phyloP scores from a whole-genome alignment of 2,329 filamentous ascomycete species.

The Cryphonectria carpinicola region DNA sequence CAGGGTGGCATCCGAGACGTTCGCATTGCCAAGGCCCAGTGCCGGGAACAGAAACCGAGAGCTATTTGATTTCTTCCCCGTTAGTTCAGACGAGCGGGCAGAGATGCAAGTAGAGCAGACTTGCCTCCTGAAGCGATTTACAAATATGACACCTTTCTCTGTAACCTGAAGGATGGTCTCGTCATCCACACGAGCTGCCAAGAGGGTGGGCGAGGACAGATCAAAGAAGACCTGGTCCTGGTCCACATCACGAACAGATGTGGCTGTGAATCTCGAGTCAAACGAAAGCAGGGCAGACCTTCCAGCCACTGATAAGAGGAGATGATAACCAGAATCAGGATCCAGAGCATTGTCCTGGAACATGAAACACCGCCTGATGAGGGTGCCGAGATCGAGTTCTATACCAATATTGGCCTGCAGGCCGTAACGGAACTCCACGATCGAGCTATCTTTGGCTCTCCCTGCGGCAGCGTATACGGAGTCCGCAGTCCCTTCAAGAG shows the following conservation, averaged over 20 bases:
- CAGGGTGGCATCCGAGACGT: conserved; percentile 49
- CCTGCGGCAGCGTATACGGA: conserved; percentile 70
- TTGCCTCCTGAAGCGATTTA: conserved; percentile 43
- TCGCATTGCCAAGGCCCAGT: conserved; percentile 34
- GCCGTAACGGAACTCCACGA: conserved; percentile 72
- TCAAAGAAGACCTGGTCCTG: conserved; percentile 53
- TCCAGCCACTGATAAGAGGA: conserved; percentile 55
- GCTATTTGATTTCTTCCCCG: conserved; percentile 9
- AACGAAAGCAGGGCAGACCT: conserved; percentile 54
- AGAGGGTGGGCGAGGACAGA: conserved; percentile 55
- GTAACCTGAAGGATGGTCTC: conserved; percentile 58
- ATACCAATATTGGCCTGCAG: conserved; percentile 69
- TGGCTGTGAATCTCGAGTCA: conserved; percentile 48
- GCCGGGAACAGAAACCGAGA: conserved; percentile 14
- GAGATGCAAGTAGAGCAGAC: conserved; percentile 22
- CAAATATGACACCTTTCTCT: conserved; percentile 48
- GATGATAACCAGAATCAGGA: conserved; percentile 40
- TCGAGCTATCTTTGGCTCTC: conserved; percentile 61
- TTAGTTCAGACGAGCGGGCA: neutral
- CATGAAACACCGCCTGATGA: conserved; percentile 58
- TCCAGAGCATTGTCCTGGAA: conserved; percentile 40
- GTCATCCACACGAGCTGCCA: conserved; percentile 43
- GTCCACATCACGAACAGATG: conserved; percentile 41
- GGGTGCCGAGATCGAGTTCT: conserved; percentile 55
- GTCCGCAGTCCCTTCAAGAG: conserved; percentile 45